These are phyloP conservation scores for Liriodendron chinense DNA, from an alignment of 164 flowering plant genomes.

Conservation along the genomic window DNA sequence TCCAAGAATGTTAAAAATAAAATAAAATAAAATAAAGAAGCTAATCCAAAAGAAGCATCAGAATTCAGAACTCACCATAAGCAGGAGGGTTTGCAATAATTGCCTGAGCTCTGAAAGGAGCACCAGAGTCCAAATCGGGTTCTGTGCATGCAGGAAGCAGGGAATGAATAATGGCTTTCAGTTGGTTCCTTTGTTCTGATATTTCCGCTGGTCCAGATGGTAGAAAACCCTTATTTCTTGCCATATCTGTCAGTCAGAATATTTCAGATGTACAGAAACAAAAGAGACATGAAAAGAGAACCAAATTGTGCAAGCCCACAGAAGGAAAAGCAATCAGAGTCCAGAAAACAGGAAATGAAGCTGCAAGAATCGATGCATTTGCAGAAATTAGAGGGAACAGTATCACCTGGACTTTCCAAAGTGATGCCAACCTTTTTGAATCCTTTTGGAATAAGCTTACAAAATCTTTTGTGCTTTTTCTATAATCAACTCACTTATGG, in stretches of 20 bases:
- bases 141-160: slow-evolving; percentile 93
- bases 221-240: slow-evolving; percentile 86
- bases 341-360: neutral
- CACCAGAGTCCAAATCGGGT: slow-evolving; percentile 72
- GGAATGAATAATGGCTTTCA: slow-evolving; percentile 87
- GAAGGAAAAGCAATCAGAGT: neutral
- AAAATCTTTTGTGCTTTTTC: neutral
- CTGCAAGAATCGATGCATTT: neutral
- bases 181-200: slow-evolving; percentile 75
- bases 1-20: too few relatives aligned
- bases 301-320: neutral
- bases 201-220: slow-evolving; percentile 91
- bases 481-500: neutral
- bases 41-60: neutral
- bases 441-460: neutral
- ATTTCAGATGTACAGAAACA: neutral
- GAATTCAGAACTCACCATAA: slow-evolving; percentile 55
- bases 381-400: neutral
- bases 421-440: neutral
- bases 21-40: too few relatives aligned
- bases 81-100: slow-evolving; percentile 98
- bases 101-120: slow-evolving; percentile 84
- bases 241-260: slow-evolving; percentile 66
- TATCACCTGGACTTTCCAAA: neutral
- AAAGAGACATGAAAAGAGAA: neutral